A percentile compares a stretch with the other conserved stretches of the same genome.
phyloP scores from a whole-genome alignment of 2,329 filamentous ascomycete species.

The Cladosporium sp. region DNA sequence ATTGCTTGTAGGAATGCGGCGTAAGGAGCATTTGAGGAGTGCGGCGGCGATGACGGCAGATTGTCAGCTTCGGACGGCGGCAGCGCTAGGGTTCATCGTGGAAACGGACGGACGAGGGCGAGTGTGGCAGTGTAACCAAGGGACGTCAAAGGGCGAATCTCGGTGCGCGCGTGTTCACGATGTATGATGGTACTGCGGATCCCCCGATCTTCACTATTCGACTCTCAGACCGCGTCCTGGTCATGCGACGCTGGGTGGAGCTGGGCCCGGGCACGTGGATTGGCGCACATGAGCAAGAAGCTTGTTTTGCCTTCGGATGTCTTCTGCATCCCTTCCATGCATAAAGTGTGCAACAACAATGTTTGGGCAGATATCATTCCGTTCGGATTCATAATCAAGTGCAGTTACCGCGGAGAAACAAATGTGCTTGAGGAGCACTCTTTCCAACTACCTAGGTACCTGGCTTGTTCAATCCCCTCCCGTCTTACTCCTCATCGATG shows the following conservation, averaged over 20 bases:
- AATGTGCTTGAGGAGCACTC: background rate
- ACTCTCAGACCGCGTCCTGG: conserved; percentile 1
- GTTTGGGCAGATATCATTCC: background rate
- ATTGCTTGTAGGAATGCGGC: conserved; percentile 6
- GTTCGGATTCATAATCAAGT: background rate
- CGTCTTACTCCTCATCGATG: background rate
- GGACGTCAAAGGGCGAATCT: conserved; percentile 2
- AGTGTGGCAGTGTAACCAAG: conserved; percentile 2
- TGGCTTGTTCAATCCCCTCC: too few species aligned
- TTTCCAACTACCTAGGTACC: background rate
- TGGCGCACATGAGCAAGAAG: background rate
- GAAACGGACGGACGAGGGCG: background rate
- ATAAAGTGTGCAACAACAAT: background rate
- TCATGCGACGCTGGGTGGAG: background rate
- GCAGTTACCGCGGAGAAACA: background rate
- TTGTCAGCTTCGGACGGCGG: conserved; percentile 11
- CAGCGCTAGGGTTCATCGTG: conserved; percentile 3
- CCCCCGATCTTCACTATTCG: conserved; percentile 10
- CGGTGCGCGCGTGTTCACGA: conserved; percentile 8
- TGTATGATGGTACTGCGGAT: conserved; percentile 8
- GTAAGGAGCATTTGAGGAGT: conserved; percentile 14
- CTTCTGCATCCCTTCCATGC: conserved; percentile 1
- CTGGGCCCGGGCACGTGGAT: background rate
- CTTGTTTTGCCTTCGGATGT: background rate
- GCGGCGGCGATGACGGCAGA: conserved; percentile 1